Percentiles rank a stretch among this genome's conserved stretches.
These are phyloP conservation scores for Astrocystis sublimbata DNA, from an alignment of 495 filamentous ascomycete species.

Conservation along the genomic window DNA sequence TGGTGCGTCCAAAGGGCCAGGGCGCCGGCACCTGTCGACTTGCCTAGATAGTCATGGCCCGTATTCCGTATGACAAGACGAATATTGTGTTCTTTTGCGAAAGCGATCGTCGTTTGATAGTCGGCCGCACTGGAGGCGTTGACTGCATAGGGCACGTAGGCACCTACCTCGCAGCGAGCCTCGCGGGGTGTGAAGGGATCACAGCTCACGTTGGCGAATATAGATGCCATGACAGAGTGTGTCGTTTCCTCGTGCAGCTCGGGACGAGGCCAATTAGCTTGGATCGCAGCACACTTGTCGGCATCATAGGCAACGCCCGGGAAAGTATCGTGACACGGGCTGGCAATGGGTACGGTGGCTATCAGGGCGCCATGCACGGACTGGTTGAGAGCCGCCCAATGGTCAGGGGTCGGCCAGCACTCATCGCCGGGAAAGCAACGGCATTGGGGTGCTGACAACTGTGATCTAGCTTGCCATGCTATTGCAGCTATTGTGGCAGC, in stretches of 20 bases:
- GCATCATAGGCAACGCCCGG: no score
- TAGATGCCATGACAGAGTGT: no score
- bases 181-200: conserved; percentile 48
- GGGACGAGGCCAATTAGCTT: no score
- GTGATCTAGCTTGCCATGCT: background rate
- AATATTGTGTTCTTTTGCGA: conserved; percentile 47
- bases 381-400: conserved; percentile 49
- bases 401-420: conserved; percentile 44
- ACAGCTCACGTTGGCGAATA: no score
- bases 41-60: conserved; percentile 49
- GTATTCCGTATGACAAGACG: conserved; percentile 52
- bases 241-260: no score
- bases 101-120: conserved; percentile 45
- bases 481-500: background rate
- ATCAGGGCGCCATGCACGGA: conserved; percentile 48
- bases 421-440: conserved; percentile 54
- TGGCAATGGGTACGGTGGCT: conserved; percentile 52
- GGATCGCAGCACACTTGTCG: no score
- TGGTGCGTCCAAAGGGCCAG: conserved; percentile 53
- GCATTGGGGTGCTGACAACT: conserved; percentile 34
- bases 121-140: conserved; percentile 43
- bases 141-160: conserved; percentile 59
- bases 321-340: conserved; percentile 39
- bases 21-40: conserved; percentile 52
- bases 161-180: conserved; percentile 53